Conservation (phyloP, 2,329 filamentous ascomycete genomes). For the Diaporthe ampelina region DNA sequence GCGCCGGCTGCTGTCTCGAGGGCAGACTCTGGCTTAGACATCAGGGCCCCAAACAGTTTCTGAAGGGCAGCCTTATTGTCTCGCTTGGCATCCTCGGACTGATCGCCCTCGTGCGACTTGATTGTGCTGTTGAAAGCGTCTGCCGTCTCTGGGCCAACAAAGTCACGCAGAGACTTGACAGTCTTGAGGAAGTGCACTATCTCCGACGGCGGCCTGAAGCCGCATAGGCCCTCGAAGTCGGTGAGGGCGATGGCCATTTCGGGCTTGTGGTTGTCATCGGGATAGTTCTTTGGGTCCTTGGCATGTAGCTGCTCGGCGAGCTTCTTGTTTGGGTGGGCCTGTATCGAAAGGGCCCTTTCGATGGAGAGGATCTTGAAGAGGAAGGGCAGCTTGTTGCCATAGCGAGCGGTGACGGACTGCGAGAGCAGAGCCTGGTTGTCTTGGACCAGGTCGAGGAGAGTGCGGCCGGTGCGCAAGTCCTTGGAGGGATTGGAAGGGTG, state of each 20-base stretch:
- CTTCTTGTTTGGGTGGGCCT: constrained; percentile 96
- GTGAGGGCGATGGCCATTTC: constrained; percentile 99
- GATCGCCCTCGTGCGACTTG: constrained; percentile 57
- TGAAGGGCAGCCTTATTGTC: constrained; percentile 86
- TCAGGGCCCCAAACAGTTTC: constrained; percentile 81
- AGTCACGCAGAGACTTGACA: constrained; percentile 68
- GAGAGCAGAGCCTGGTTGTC: constrained; percentile 90
- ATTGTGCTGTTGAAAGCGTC: constrained; percentile 68
- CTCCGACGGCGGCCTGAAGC: constrained; percentile 89
- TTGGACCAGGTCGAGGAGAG: constrained; percentile 87
- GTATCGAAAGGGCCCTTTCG: constrained; percentile 95
- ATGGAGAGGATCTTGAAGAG: constrained; percentile 98
- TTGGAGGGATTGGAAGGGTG: constrained; percentile 96
- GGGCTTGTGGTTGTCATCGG: constrained; percentile 99
- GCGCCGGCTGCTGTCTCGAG: constrained; percentile 75
- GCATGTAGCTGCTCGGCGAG: constrained; percentile 90
- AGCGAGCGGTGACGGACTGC: constrained; percentile 78
- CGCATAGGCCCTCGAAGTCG: constrained; percentile 94
- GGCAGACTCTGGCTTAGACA: constrained; percentile 79
- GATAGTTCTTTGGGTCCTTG: constrained; percentile 90
- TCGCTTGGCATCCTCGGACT: constrained; percentile 51
- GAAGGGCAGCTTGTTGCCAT: constrained; percentile 88
- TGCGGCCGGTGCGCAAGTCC: constrained; percentile 85
- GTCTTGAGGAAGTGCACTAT: constrained; percentile 85
- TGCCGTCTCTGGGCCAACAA: constrained; percentile 77